Base-by-base conservation (phyloP, 1,284 basidiomycete genomes). In the Cutaneotrichosporon cavernicola region DNA sequence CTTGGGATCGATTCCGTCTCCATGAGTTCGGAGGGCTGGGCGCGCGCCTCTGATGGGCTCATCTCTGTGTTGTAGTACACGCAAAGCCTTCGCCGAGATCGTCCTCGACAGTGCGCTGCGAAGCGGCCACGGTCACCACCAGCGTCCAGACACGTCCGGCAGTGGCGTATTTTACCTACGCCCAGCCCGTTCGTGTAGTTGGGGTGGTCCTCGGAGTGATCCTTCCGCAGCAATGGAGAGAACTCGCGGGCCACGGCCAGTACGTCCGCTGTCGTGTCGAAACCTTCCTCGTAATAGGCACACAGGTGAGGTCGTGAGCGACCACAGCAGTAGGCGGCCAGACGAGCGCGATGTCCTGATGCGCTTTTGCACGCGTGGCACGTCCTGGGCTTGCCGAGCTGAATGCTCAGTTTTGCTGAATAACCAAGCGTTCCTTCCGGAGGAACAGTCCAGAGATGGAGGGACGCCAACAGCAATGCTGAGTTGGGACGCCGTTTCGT, bases 241-340 rank as follows among this genome's bases (percentile, higher is more conserved):
- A n/a, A 18, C 18, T 46, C 43, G 4, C 18, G 14, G 7, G 43
- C 18, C 7, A 46, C 26, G n/a, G 49, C 21, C 4, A 26, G n/a
- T 5, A n/a, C 47, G 5, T 14, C 47, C n/a, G 47, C 21, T 11
- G 49, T 22, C 30, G 49, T 31, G 30, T 13, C 22, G 26, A 51
- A 30, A 18, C 22, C 50, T 21, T 36, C 34, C n/a, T 36, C 18
- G 52, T 36, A 34, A 32, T n/a, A 55, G 21, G 56, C 8, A 16
- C 56, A 57, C 26, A 47, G 21, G 40, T n/a, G 31, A 3, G 56
- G 60, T 18, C 64, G 50, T 7, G 16, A 22, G 7, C 64, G 51
- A 3, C 64, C 64, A 22, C 47, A 52, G 36, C 64, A 65, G 38
- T 55, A 56, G 30, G 43, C 26, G 14, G 64, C 60, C 16, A 55